Base-by-base conservation (phyloP, 2,329 filamentous ascomycete species). In the Aspergillus quadrilineatus region DNA sequence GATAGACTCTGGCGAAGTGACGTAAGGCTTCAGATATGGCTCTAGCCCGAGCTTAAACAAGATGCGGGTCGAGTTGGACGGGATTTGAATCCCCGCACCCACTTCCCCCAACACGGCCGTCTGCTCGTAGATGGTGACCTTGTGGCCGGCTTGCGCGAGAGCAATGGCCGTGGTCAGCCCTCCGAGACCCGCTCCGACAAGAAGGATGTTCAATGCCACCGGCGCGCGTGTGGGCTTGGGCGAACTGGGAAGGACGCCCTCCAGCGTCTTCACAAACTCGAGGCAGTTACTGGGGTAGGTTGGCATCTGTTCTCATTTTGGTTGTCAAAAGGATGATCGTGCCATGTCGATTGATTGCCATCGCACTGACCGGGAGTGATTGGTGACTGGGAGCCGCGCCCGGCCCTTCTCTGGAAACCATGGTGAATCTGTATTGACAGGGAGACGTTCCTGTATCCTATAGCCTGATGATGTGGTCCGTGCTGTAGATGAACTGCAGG, bases 41-140 rank as follows among this genome's bases (percentile, higher is more conserved):
- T 71, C 49, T 76, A 70, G 37, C 69, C 75, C 69, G 73, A 78
- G 55, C 14, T 69, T 65, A 44, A 73, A 68, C 1, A 77, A 69
- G 14, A 78, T 65, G 8, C 73, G 63, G 6, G 75, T 70, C 5
- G 72, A 74, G 52, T 77, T 78, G 0, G 76, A 73, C 0, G 75
- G 77, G 64, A 75, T 71, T 64, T 77, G 70, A 36, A 72, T 71
- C 12, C 69, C 70, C 6, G 71, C 71, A 8, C 70, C 71, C 49
- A 72, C 76, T 63, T 80, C 78, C 39, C 65, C 70, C 0, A 80
- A 66, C 4, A 66, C 56, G 0, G 64, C 47, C 0, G 77, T 56
- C 28, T 67, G 66, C 51, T 72, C 67, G 34, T 67, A 64, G 37
- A 72, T 57, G 6, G 62, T 68, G 8, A 73, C 63, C 1, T 63